Conservation (phyloP, 305 asterid species). For the Rubia peregrina region DNA sequence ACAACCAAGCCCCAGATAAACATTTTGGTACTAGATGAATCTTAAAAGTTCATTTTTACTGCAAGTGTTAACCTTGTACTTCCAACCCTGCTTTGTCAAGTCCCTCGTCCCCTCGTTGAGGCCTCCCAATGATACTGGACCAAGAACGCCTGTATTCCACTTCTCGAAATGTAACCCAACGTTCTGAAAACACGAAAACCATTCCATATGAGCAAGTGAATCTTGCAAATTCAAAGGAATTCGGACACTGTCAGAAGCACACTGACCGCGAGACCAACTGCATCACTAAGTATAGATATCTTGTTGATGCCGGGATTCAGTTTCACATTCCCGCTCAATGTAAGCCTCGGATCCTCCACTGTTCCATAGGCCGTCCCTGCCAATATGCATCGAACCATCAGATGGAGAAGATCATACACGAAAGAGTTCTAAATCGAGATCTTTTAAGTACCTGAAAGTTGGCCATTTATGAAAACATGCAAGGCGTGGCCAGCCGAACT, state of each 20-base stretch:
- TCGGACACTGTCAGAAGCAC: not conserved
- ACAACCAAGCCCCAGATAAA: not conserved
- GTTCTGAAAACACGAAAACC: slow-evolving; percentile 36
- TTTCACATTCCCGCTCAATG: not conserved
- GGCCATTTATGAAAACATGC: slow-evolving; percentile 80
- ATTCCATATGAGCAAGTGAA: not conserved
- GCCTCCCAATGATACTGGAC: slow-evolving; percentile 70
- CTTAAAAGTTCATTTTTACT: not conserved
- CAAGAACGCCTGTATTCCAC: slow-evolving; percentile 80
- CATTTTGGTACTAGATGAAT: not conserved
- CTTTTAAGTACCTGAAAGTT: slow-evolving; percentile 41
- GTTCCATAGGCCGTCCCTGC: not conserved
- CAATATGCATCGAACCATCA: not conserved
- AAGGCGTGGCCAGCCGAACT: slow-evolving; percentile 88
- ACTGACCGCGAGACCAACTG: not conserved
- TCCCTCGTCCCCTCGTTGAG: slow-evolving; percentile 65
- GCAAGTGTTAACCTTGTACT: slow-evolving; percentile 53
- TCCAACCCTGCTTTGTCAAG: slow-evolving; percentile 73
- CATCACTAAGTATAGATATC: not conserved
- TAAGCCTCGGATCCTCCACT: not conserved
- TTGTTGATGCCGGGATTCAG: not conserved
- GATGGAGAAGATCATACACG: not conserved
- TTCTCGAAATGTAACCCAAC: slow-evolving; percentile 70
- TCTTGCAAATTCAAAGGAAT: not conserved
- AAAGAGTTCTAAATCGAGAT: not conserved